A percentile compares a stretch with the other conserved stretches of the same genome.
Evolutionary conservation across 805 yeast genomes (phyloP).

Genomic region (Deakozyma indianensis): DNA sequence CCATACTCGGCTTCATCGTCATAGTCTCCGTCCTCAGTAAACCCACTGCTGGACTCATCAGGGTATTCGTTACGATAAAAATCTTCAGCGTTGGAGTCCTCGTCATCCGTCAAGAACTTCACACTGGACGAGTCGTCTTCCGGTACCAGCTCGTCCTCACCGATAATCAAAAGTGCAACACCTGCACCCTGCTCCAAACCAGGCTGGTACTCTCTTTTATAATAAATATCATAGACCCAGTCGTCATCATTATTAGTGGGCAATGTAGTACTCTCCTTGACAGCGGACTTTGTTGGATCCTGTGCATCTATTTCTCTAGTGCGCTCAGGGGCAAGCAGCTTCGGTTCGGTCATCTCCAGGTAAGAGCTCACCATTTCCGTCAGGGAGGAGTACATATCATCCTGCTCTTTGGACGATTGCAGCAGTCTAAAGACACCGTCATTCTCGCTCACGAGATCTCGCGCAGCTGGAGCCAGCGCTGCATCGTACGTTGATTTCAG

Average conservation of each 20-base stretch:
- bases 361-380: conserved; percentile 62
- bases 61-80: conserved; percentile 90
- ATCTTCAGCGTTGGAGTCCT: conserved; percentile 57
- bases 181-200: conserved; percentile 27
- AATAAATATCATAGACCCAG: conserved; percentile 85
- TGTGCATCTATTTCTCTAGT: conserved; percentile 11
- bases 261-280: conserved; percentile 5
- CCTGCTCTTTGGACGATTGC: not conserved
- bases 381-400: conserved; percentile 24
- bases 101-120: conserved; percentile 19
- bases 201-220: conserved; percentile 40
- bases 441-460: not conserved
- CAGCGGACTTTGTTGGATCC: not conserved
- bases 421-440: not conserved
- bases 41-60: conserved; percentile 43
- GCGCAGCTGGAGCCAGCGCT: conserved; percentile 12
- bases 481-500: conserved; percentile 13
- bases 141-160: conserved; percentile 14
- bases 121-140: conserved; percentile 25
- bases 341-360: conserved; percentile 26
- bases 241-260: conserved; percentile 28
- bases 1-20: conserved; percentile 25
- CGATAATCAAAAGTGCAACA: conserved; percentile 13
- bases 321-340: conserved; percentile 4
- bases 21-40: conserved; percentile 15